These are phyloP conservation scores for Fusarium sulawesiense DNA, from an alignment of 2,329 filamentous ascomycete species.

Conservation along the genomic window DNA sequence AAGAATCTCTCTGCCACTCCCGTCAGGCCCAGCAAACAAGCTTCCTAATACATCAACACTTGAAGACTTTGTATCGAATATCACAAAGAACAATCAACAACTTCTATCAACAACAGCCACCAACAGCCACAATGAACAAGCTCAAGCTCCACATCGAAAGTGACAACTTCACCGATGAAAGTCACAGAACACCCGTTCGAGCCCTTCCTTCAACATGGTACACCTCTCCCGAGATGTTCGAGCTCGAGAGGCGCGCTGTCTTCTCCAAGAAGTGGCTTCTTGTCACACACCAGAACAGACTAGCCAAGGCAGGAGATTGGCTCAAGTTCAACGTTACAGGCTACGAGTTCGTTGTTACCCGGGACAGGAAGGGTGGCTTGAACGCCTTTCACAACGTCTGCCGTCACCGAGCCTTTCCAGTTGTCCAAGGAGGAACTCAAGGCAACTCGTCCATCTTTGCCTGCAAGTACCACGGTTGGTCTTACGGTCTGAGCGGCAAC, in stretches of 20 bases:
- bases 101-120: not conserved
- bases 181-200: conserved; percentile 29
- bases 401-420: conserved; percentile 68
- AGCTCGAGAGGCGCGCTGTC: conserved; percentile 66
- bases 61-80: not conserved
- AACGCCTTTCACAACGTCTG: conserved; percentile 73
- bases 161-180: conserved; percentile 26
- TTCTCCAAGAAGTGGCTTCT: conserved; percentile 68
- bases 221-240: conserved; percentile 61
- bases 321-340: conserved; percentile 65
- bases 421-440: conserved; percentile 57
- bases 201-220: conserved; percentile 65
- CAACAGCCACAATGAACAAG: conserved; percentile 5
- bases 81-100: not conserved
- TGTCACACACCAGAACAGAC: conserved; percentile 62
- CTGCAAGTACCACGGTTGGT: conserved; percentile 72
- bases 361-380: conserved; percentile 55
- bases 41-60: not conserved
- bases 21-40: not conserved
- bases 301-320: conserved; percentile 66
- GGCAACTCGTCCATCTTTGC: conserved; percentile 65
- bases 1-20: not conserved
- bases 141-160: conserved; percentile 23
- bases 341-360: conserved; percentile 63
- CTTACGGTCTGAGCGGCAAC: conserved; percentile 67